A percentile compares a stretch with the other conserved stretches of the same genome.
phyloP scores from a whole-genome alignment of 179 eudicot species.

The Sideroxylon spinosum region DNA sequence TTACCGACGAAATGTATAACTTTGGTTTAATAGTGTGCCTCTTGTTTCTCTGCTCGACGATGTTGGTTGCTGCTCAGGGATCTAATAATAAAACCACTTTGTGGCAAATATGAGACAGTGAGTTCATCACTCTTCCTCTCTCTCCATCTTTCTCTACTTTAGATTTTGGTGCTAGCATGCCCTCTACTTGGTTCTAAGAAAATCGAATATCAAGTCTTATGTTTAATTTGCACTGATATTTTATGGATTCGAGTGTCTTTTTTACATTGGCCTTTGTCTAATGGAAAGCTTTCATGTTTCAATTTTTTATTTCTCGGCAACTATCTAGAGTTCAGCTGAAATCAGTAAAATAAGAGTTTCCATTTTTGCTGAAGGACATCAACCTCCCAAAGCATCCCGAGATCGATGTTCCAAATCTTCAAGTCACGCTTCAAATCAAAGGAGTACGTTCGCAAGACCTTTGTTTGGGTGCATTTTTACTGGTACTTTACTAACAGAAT shows the following conservation, averaged over 20 bases:
- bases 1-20: conserved; percentile 21
- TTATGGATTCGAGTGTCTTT: background rate
- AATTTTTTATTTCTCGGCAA: background rate
- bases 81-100: conserved; percentile 5
- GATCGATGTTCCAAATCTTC: conserved; percentile 61
- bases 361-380: conserved; percentile 19
- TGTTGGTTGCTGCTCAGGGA: conserved; percentile 21
- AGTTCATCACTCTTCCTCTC: background rate
- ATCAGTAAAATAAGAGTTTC: background rate
- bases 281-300: background rate
- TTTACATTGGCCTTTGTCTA: too few relatives aligned
- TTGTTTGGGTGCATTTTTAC: conserved; percentile 71
- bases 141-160: background rate
- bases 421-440: conserved; percentile 68
- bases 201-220: background rate
- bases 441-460: conserved; percentile 64
- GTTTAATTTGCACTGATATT: too few relatives aligned
- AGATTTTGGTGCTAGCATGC: conserved; percentile 6
- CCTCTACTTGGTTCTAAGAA: background rate
- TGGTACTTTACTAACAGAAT: conserved; percentile 58
- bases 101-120: conserved; percentile 30
- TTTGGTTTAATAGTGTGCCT: background rate
- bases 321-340: background rate
- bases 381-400: conserved; percentile 62
- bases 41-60: conserved; percentile 15